These are phyloP conservation scores for Aspergillus vadensis DNA, from an alignment of 2,329 filamentous ascomycete genomes.

Conservation along the genomic window DNA sequence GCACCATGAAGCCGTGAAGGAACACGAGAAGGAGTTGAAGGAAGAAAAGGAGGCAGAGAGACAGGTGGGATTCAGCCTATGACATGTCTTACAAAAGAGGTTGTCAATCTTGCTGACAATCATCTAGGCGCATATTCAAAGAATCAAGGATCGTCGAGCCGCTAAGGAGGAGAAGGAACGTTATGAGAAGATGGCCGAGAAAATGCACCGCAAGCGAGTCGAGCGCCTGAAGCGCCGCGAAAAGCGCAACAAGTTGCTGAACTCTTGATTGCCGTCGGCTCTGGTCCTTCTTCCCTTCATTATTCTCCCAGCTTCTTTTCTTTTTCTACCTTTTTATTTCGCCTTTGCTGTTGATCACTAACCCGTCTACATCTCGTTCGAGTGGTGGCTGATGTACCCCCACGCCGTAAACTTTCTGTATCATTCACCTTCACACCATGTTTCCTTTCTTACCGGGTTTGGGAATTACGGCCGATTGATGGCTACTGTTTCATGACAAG, in stretches of 20 bases:
- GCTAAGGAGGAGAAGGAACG: slow-evolving; percentile 91
- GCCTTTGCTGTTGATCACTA: neutral
- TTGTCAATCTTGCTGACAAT: slow-evolving; percentile 6
- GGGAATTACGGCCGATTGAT: neutral
- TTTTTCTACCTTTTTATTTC: neutral
- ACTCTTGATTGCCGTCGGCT: slow-evolving; percentile 36
- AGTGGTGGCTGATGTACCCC: neutral
- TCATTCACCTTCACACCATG: neutral
- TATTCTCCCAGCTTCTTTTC: neutral
- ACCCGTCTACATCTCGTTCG: neutral
- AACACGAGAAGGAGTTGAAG: slow-evolving; percentile 93
- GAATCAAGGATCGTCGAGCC: slow-evolving; percentile 79
- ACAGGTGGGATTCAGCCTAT: slow-evolving; percentile 58
- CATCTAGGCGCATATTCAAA: slow-evolving; percentile 69
- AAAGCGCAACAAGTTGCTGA: slow-evolving; percentile 71
- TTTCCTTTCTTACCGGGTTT: neutral
- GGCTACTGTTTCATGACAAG: neutral
- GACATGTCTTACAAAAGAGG: neutral
- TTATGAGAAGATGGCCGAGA: slow-evolving; percentile 91
- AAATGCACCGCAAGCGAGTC: slow-evolving; percentile 95
- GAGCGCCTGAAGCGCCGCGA: slow-evolving; percentile 92
- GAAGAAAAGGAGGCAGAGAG: slow-evolving; percentile 90
- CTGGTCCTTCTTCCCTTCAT: slow-evolving; percentile 7
- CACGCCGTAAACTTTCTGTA: neutral
- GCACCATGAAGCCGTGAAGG: slow-evolving; percentile 75